phyloP scores from a whole-genome alignment of 2,329 filamentous ascomycete genomes.

The Phialophora verrucosa region DNA sequence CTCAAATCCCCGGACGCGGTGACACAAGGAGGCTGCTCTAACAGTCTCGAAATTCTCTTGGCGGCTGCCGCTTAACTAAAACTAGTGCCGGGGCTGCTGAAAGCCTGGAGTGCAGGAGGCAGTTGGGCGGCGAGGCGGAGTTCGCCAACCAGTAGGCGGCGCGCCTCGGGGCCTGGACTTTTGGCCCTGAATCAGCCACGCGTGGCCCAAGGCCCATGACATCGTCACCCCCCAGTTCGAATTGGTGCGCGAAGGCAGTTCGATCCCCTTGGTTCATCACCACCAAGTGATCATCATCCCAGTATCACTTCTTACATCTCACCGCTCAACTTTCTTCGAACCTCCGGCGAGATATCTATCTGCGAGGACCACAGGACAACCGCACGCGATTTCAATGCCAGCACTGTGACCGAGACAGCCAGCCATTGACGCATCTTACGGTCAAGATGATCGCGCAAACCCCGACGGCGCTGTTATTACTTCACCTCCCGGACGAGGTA shows the following conservation, averaged over 20 bases:
- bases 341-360: background rate
- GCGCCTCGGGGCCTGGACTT: slow-evolving; percentile 1
- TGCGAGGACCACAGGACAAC: background rate
- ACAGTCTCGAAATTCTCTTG: background rate
- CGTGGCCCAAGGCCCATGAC: slow-evolving; percentile 8
- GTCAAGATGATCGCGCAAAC: slow-evolving; percentile 34
- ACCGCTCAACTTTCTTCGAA: background rate
- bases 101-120: background rate
- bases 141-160: slow-evolving; percentile 2
- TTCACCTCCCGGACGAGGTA: slow-evolving; percentile 39
- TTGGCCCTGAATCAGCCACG: slow-evolving; percentile 13
- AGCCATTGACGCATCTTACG: slow-evolving; percentile 11
- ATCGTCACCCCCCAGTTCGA: slow-evolving; percentile 16
- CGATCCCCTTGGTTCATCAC: slow-evolving; percentile 3
- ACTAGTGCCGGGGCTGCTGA: background rate
- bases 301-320: slow-evolving; percentile 2
- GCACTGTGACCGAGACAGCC: background rate
- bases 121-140: slow-evolving; percentile 16
- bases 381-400: background rate
- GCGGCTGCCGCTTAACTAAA: background rate
- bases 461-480: slow-evolving; percentile 29
- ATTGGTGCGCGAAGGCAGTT: background rate
- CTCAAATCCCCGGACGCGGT: background rate
- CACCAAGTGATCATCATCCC: slow-evolving; percentile 3
- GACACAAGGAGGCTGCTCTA: background rate